These are phyloP conservation scores for Apiospora sp. DNA, from an alignment of 2,329 filamentous ascomycete species.

Conservation along the genomic window DNA sequence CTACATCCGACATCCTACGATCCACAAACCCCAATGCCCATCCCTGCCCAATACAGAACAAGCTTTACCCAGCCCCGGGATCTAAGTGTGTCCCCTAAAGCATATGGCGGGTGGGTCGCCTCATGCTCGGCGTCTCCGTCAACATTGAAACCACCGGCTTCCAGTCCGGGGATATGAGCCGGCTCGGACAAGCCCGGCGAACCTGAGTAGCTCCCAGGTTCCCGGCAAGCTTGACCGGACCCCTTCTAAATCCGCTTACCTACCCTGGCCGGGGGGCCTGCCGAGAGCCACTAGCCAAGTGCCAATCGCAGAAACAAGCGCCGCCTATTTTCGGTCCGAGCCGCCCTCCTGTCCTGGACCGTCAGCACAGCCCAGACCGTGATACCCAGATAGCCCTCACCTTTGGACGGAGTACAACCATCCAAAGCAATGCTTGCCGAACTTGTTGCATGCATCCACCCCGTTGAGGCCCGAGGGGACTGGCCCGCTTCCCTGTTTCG, in stretches of 20 bases:
- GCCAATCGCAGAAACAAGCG: background rate
- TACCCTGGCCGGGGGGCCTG: too few species aligned
- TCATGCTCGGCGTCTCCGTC: background rate
- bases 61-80: background rate
- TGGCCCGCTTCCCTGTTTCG: too few species aligned
- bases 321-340: too few species aligned
- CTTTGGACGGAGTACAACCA: too few species aligned
- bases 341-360: background rate
- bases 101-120: background rate
- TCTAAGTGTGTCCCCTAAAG: background rate
- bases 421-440: too few species aligned
- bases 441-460: too few species aligned
- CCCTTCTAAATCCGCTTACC: too few species aligned
- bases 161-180: background rate
- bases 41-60: background rate
- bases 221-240: background rate
- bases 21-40: background rate
- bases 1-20: background rate
- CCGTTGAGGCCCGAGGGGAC: too few species aligned
- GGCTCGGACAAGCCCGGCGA: slow-evolving; percentile 13
- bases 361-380: background rate
- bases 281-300: background rate
- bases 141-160: background rate
- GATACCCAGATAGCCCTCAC: too few species aligned
- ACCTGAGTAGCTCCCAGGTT: background rate